Base-by-base conservation (phyloP, 2,329 filamentous ascomycete species). In the Aspergillus viridinutans region DNA sequence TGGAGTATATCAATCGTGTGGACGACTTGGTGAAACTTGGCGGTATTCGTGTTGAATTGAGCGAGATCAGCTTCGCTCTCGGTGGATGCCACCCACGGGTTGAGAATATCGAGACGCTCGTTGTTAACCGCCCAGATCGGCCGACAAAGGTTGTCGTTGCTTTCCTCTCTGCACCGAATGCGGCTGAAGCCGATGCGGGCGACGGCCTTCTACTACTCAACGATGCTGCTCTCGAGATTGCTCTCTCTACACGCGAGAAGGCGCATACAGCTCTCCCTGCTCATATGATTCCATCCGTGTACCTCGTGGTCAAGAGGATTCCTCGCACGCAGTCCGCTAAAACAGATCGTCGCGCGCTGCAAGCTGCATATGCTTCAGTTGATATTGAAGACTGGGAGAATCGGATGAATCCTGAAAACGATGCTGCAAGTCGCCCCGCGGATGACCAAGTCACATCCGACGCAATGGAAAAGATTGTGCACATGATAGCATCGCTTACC, bases 211-310 rank as follows among this genome's bases (percentile, higher is more conserved):
- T 67, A 10, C 20, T 67, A 3, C 43, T 56, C 3, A 55, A 64
- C 35, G 57, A 63, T 4, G 47, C 52, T 5, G 66, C 64, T 6
- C 50, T 67, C 14, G 57, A 64, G 4, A 59, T 70, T 48, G 65
- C 63, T n/a, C 59, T 56, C 35, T 61, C 64, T 20, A 63, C 68
- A 12, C 61, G 57, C n/a, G 52, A 61, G 1, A 52, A 64, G 43
- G 65, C 67, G 1, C 52, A 61, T 6, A 52, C 59, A 20, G 26
- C 52, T 6, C 56, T 74, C 12, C 72, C 72, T 10, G 58, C 61
- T 42, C 67, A 74, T 50, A 74, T 74, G 72, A 61, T 72, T 20
- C 72, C 72, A 2, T 69, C 66, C 1, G 66, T 66, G 7, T 74
- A 67, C 45, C 61, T 73, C 3, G 63, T 70, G 3, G 59, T 73